These are phyloP conservation scores for Camptophora hylomeconis DNA, from an alignment of 2,329 filamentous ascomycete genomes.

Conservation along the genomic window DNA sequence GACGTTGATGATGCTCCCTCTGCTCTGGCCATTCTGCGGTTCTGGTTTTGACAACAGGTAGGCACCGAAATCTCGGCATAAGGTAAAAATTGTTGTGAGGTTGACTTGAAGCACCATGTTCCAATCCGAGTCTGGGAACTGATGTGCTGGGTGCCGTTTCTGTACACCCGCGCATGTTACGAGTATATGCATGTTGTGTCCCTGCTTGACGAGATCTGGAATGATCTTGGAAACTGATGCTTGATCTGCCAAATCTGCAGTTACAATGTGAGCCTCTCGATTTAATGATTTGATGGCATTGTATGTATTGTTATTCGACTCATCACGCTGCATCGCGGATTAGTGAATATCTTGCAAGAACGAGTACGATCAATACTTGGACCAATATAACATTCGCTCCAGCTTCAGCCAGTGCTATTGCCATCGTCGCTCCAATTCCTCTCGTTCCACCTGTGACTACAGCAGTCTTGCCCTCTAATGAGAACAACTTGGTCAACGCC, in stretches of 20 bases:
- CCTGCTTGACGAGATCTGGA: slow-evolving; percentile 25
- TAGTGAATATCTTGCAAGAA: too few species aligned
- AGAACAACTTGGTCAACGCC: slow-evolving; percentile 12
- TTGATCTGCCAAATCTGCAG: slow-evolving; percentile 30
- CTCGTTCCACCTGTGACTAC: slow-evolving; percentile 35
- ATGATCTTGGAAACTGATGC: slow-evolving; percentile 28
- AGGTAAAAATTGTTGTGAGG: slow-evolving; percentile 65
- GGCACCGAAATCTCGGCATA: slow-evolving; percentile 63
- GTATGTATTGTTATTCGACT: slow-evolving; percentile 31
- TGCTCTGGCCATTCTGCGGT: slow-evolving; percentile 11
- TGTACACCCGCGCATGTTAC: slow-evolving; percentile 84
- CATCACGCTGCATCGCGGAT: too few species aligned
- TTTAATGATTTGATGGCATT: slow-evolving; percentile 26
- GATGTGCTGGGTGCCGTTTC: slow-evolving; percentile 58
- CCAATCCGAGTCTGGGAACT: slow-evolving; percentile 68
- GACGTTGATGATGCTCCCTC: slow-evolving; percentile 60
- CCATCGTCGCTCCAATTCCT: slow-evolving; percentile 35
- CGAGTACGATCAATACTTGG: too few species aligned
- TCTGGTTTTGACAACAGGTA: slow-evolving; percentile 55
- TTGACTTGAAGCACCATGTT: slow-evolving; percentile 77
- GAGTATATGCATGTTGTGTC: slow-evolving; percentile 57
- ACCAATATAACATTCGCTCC: slow-evolving; percentile 31
- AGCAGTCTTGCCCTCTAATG: slow-evolving; percentile 27
- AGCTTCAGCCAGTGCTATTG: slow-evolving; percentile 33
- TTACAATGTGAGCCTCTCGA: slow-evolving; percentile 29